phyloP scores from a whole-genome alignment of 163 green algal species.

The Scenedesmus sp. region DNA sequence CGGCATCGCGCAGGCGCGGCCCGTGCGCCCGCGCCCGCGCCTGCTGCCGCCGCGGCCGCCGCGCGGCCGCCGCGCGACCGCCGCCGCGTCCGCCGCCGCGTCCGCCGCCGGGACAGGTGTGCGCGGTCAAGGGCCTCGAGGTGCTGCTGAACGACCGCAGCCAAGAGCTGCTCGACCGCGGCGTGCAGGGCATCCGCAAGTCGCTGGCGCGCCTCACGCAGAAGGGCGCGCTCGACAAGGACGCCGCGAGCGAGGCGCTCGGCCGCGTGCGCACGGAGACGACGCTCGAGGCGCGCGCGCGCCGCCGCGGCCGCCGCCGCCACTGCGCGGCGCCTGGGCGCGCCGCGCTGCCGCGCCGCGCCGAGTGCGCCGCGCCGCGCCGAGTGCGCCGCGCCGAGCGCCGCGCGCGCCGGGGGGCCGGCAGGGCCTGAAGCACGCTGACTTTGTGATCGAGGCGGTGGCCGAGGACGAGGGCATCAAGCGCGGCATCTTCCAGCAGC shows the following conservation, averaged over 20 bases:
- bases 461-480: slow-evolving; percentile 87
- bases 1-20: slow-evolving; percentile 67
- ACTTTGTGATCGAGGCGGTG: slow-evolving; percentile 93
- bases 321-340: not conserved
- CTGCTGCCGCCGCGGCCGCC: no score
- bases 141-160: slow-evolving; percentile 69
- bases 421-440: slow-evolving; percentile 66
- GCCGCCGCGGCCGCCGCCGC: not conserved
- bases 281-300: slow-evolving; percentile 49
- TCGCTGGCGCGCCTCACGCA: slow-evolving; percentile 47
- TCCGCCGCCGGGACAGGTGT: no score
- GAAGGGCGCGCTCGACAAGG: slow-evolving; percentile 64
- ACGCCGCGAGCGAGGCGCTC: slow-evolving; percentile 55
- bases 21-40: no score
- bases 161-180: slow-evolving; percentile 27
- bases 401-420: no score
- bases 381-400: no score
- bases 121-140: slow-evolving; percentile 54
- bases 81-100: no score
- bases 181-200: slow-evolving; percentile 38
- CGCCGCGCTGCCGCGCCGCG: no score
- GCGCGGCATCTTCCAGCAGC: slow-evolving; percentile 70
- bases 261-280: slow-evolving; percentile 54
- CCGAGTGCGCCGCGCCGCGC: no score
- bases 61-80: no score